Percentiles rank a stretch among this genome's conserved stretches.
Conservation (phyloP, 208 protist genomes). For the Balamuthia mandrillaris region DNA sequence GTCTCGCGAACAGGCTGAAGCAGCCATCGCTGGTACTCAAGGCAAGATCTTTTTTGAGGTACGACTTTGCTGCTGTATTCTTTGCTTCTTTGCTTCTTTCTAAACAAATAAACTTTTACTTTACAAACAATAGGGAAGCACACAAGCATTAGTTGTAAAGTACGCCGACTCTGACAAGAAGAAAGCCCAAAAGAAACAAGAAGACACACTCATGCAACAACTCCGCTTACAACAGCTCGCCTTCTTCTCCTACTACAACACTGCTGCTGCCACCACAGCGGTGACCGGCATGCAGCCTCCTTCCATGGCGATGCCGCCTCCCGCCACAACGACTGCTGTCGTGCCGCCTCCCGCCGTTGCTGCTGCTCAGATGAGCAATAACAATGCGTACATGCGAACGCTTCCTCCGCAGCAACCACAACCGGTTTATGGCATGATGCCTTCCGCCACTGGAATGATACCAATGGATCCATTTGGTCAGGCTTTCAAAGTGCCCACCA, state of each 20-base stretch:
- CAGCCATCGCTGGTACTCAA: slow-evolving; percentile 61
- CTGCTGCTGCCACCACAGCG: not conserved
- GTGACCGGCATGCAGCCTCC: not conserved
- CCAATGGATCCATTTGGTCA: too few relatives aligned
- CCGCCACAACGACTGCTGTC: not conserved
- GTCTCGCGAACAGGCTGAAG: slow-evolving; percentile 35
- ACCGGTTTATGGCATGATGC: too few relatives aligned
- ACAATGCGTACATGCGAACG: too few relatives aligned
- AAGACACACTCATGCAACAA: too few relatives aligned
- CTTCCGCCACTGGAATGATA: too few relatives aligned
- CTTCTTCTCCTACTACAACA: not conserved
- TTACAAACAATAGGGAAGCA: not conserved
- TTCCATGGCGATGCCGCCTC: not conserved
- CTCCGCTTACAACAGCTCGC: not conserved
- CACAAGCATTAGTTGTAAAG: slow-evolving; percentile 54
- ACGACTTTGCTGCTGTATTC: not conserved
- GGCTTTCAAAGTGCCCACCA: too few relatives aligned
- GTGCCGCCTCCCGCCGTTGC: too few relatives aligned
- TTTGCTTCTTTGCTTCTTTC: not conserved
- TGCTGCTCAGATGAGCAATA: too few relatives aligned
- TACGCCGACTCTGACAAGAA: slow-evolving; percentile 56
- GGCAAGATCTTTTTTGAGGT: slow-evolving; percentile 38
- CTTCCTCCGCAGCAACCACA: too few relatives aligned
- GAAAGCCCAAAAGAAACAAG: slow-evolving; percentile 34
- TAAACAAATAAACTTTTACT: not conserved